Percentiles rank a stretch among this genome's conserved stretches.
phyloP scores from a whole-genome alignment of 2,329 filamentous ascomycete genomes.

The Talaromyces pinophilus region DNA sequence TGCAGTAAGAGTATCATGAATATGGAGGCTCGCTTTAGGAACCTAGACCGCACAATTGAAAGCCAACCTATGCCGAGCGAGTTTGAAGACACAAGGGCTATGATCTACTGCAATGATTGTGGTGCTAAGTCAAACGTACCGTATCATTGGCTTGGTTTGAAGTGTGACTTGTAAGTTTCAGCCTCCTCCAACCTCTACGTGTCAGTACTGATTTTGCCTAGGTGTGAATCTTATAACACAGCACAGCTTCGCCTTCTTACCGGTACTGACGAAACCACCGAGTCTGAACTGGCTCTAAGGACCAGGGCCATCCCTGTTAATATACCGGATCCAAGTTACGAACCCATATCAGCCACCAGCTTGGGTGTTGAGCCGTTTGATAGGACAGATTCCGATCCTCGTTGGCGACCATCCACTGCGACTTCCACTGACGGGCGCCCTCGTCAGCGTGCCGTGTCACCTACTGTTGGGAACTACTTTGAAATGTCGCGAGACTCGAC shows the following conservation, averaged over 20 bases:
- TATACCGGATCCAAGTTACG: slow-evolving; percentile 18
- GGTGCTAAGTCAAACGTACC: slow-evolving; percentile 79
- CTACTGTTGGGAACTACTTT: slow-evolving; percentile 50
- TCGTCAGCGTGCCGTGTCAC: slow-evolving; percentile 44
- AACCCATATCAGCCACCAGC: slow-evolving; percentile 21
- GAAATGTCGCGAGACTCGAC: slow-evolving; percentile 41
- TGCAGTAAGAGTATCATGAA: slow-evolving; percentile 97
- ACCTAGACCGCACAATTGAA: slow-evolving; percentile 82
- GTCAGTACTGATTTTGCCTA: slow-evolving; percentile 27
- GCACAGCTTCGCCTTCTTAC: slow-evolving; percentile 45
- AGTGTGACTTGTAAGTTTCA: slow-evolving; percentile 64
- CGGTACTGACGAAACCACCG: slow-evolving; percentile 32
- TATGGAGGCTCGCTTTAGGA: slow-evolving; percentile 94
- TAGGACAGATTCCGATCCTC: not conserved
- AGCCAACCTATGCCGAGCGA: slow-evolving; percentile 89
- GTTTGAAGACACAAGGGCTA: slow-evolving; percentile 74
- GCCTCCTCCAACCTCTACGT: not conserved
- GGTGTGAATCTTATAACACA: slow-evolving; percentile 52
- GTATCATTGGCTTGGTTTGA: slow-evolving; percentile 94
- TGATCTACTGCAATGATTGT: slow-evolving; percentile 94
- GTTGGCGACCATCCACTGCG: slow-evolving; percentile 21
- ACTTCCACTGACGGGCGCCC: slow-evolving; percentile 25
- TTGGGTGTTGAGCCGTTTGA: slow-evolving; percentile 20
- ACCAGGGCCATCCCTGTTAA: slow-evolving; percentile 34
- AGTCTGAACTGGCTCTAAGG: slow-evolving; percentile 28